A percentile compares a stretch with the other conserved stretches of the same genome.
These are phyloP conservation scores for Fragilaria crotonensis DNA, from an alignment of 108 stramenopile species.

Conservation along the genomic window DNA sequence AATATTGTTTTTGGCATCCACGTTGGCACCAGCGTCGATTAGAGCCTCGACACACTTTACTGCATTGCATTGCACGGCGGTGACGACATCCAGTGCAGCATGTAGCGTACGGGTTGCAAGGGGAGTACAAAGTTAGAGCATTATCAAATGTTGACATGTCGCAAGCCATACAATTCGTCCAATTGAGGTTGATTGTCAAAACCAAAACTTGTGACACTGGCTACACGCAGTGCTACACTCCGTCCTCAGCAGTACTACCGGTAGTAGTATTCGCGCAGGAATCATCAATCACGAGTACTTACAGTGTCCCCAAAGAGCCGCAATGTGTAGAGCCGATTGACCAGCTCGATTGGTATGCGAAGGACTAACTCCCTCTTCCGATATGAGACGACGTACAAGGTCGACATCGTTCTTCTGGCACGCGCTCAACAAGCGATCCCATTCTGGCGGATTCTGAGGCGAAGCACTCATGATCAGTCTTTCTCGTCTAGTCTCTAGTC, in stretches of 20 bases:
- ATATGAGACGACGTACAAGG: constrained; percentile 30
- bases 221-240: not conserved
- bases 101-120: no score
- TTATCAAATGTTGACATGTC: no score
- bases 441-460: constrained; percentile 28
- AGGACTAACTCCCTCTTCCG: constrained; percentile 29
- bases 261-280: no score
- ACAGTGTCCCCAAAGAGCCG: constrained; percentile 57
- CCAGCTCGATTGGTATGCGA: constrained; percentile 59
- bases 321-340: constrained; percentile 70
- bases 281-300: not conserved
- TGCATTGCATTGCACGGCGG: constrained; percentile 7
- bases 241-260: no score
- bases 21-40: constrained; percentile 41
- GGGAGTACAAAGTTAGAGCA: not conserved
- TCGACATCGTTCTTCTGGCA: constrained; percentile 49
- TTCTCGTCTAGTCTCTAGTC: no score
- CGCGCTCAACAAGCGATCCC: constrained; percentile 52
- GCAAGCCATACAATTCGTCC: no score
- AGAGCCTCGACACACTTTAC: constrained; percentile 39
- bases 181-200: no score
- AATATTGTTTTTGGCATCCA: constrained; percentile 39
- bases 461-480: no score
- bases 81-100: not conserved
- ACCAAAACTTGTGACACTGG: not conserved